Base-by-base conservation (phyloP, 2,329 filamentous ascomycete species). In the Rhynchosporium secalis region DNA sequence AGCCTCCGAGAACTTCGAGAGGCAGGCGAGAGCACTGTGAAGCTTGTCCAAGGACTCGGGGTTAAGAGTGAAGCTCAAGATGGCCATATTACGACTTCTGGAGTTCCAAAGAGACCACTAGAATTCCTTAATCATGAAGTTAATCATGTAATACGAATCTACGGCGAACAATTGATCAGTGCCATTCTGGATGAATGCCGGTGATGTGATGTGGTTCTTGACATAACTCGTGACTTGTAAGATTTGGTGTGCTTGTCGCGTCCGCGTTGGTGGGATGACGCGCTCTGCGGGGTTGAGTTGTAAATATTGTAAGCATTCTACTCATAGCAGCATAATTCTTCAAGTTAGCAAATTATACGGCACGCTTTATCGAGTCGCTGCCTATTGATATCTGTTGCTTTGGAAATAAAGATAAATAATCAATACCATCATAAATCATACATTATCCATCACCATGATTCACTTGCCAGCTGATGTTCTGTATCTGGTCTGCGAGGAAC, bases 1-100 rank as follows among this genome's bases (percentile, higher is more conserved):
- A 51, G 88, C 85, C 69, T 94, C 90, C 73, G 87, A 90, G 77
- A 94, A 93, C 75, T 91, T 92, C 71, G 85, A 84, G 31, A 94
- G 81, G 74, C 90, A 94, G 28, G 86, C 80, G 61, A 94, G 82
- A 29, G 86, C 83, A 74, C 93, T 90, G 69, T 91, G 88, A 49
- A 94, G 79, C 55, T 84, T 85, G 6, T 81, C 80, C 48, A 91
- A 85, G 38, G 87, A 87, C 68, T 92, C 89, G 61, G 90, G 89
- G 69, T 82, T 89, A 59, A 94, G 78, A 0, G 88, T 89, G 72
- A 93, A 92, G 64, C 81, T 87, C 62, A 93, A 76, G n/a, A 88
- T 77, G 5, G 84, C 78, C 86, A 88, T 86, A 9, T 26, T 20
- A 38, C 48, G 45, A 33, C 8, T 41, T 40, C 7, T 8, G 20